These are phyloP conservation scores for Phaeotremella fagi DNA, from an alignment of 768 basidiomycete species.

Conservation along the genomic window DNA sequence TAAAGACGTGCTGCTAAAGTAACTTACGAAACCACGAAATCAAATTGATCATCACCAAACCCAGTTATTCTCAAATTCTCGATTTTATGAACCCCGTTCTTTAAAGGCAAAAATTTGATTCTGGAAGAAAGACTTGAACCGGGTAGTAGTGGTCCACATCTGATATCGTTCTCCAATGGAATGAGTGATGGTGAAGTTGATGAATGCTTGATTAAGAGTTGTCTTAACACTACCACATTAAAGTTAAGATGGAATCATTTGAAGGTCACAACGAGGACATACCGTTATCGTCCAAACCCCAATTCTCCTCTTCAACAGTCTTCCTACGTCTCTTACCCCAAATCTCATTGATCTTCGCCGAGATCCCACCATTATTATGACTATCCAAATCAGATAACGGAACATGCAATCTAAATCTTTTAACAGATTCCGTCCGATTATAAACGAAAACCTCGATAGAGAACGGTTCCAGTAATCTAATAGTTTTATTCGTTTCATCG, in stretches of 20 bases:
- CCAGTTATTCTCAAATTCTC: conserved; percentile 29
- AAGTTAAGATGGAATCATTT: background rate
- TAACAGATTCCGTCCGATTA: conserved; percentile 39
- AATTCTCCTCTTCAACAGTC: conserved; percentile 6
- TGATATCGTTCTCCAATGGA: conserved; percentile 43
- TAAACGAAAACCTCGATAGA: conserved; percentile 45
- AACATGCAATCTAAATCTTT: conserved; percentile 36
- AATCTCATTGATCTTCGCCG: conserved; percentile 7
- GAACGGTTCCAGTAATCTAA: conserved; percentile 37
- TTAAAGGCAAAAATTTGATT: conserved; percentile 37
- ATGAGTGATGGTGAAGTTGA: conserved; percentile 32
- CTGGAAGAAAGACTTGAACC: conserved; percentile 29
- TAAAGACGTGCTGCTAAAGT: background rate
- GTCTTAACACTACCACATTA: conserved; percentile 19
- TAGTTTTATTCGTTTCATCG: background rate
- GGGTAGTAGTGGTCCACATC: conserved; percentile 44
- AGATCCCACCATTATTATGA: no score
- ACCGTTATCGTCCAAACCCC: conserved; percentile 15
- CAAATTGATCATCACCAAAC: conserved; percentile 28
- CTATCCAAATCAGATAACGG: conserved; percentile 20
- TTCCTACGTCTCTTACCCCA: conserved; percentile 5
- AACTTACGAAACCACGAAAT: conserved; percentile 32
- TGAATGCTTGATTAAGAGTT: conserved; percentile 11
- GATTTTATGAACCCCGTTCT: conserved; percentile 35
- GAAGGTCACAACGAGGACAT: background rate